Evolutionary conservation across 208 protist genomes (phyloP).

Genomic region (Lotmaria passim): DNA sequence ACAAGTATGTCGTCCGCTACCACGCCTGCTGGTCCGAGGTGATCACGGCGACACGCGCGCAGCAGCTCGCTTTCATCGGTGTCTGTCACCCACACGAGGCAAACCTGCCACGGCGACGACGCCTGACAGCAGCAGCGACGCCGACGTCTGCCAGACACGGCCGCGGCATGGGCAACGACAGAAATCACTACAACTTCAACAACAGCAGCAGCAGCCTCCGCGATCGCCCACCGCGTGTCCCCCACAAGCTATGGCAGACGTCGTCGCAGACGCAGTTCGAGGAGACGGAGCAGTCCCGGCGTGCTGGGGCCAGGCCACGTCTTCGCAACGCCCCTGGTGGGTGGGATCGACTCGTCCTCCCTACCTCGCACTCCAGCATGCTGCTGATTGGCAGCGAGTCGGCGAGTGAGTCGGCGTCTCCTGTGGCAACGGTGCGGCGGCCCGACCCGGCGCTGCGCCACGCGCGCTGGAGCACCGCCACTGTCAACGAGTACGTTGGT

Average conservation of each 20-base stretch:
- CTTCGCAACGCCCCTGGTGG: constrained; percentile 21
- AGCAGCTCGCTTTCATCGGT: constrained; percentile 76
- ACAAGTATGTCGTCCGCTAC: constrained; percentile 75
- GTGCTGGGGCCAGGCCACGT: neutral
- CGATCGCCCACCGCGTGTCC: neutral
- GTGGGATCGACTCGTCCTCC: constrained; percentile 30
- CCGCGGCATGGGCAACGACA: constrained; percentile 3
- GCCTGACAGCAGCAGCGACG: neutral
- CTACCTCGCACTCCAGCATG: constrained; percentile 19
- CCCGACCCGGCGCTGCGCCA: constrained; percentile 4
- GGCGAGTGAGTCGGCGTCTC: constrained; percentile 21
- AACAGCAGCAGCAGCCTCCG: constrained; percentile 2
- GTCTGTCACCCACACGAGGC: constrained; percentile 53
- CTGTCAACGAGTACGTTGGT: constrained; percentile 29
- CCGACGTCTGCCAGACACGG: neutral
- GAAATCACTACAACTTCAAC: no score
- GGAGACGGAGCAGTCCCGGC: constrained; percentile 8
- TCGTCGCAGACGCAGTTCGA: neutral
- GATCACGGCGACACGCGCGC: constrained; percentile 62
- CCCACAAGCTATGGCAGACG: neutral
- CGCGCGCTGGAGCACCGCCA: constrained; percentile 4
- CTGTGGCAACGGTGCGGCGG: constrained; percentile 2
- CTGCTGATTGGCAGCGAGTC: constrained; percentile 33
- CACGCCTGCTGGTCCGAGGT: constrained; percentile 84
- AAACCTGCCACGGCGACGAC: neutral